Conservation (phyloP, 2,329 filamentous ascomycete genomes). For the Elsinoe perseae region DNA sequence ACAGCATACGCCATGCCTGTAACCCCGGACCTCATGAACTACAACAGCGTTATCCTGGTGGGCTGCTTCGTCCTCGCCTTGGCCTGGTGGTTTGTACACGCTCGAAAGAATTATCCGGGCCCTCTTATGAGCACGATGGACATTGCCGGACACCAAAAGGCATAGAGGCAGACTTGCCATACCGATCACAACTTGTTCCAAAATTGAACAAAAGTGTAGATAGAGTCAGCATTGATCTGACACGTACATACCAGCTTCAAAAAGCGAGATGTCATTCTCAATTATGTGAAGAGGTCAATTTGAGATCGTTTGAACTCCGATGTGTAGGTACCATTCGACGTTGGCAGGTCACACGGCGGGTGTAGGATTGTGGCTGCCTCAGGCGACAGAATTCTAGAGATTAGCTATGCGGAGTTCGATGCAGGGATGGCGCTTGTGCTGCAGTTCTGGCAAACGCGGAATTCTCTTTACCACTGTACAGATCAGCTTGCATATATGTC, state of each 20-base stretch:
- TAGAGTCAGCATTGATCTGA: neutral
- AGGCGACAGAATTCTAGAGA: constrained; percentile 10
- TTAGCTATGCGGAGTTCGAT: neutral
- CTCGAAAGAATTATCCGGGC: constrained; percentile 42
- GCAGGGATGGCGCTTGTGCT: neutral
- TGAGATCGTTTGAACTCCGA: too few species aligned
- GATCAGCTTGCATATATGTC: neutral
- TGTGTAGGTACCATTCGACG: neutral
- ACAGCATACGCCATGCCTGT: constrained; percentile 39
- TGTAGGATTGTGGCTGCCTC: constrained; percentile 6
- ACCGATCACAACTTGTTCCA: too few species aligned
- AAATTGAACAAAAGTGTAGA: neutral
- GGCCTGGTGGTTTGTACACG: constrained; percentile 46
- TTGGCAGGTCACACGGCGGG: neutral
- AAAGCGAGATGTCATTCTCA: too few species aligned
- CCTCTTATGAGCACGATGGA: constrained; percentile 45
- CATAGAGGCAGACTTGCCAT: neutral
- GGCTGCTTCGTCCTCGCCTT: constrained; percentile 42
- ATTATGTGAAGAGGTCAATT: too few species aligned
- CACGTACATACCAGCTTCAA: neutral
- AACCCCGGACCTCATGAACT: constrained; percentile 43
- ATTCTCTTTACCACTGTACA: neutral
- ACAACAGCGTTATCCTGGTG: constrained; percentile 48
- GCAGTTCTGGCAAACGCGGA: neutral
- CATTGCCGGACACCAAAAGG: constrained; percentile 17